Conservation (phyloP, 306 rosid species). For the Cucurbita pepo region DNA sequence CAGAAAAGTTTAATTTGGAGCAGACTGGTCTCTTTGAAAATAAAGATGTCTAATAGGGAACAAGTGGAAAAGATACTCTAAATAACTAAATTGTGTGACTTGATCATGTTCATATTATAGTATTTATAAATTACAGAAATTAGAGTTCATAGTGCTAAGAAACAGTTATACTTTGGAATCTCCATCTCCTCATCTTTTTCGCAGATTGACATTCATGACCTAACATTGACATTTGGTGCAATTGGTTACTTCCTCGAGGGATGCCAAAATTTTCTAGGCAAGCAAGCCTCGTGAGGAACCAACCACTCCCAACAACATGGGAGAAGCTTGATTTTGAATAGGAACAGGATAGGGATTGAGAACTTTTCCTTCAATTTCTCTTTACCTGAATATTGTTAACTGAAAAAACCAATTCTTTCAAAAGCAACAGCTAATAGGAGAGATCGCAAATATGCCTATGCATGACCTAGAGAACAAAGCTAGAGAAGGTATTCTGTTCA, state of each 20-base stretch:
- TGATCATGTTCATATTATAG: neutral
- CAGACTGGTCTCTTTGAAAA: neutral
- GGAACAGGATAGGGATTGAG: neutral
- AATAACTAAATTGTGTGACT: neutral
- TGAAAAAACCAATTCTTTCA: neutral
- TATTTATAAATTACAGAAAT: neutral
- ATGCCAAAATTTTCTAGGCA: neutral
- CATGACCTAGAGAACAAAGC: neutral
- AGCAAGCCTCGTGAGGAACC: neutral
- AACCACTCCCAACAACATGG: neutral
- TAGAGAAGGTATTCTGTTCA: neutral
- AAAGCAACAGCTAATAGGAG: neutral
- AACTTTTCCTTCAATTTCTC: neutral
- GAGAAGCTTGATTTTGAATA: neutral
- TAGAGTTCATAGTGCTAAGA: neutral
- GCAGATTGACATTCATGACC: neutral
- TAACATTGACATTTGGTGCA: neutral
- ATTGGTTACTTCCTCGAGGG: neutral
- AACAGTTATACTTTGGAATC: neutral
- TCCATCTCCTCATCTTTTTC: neutral
- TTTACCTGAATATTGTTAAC: neutral
- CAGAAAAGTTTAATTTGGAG: neutral
- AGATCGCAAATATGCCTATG: neutral
- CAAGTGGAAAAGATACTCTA: neutral
- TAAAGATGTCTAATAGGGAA: neutral